These are phyloP conservation scores for Corrigiola litoralis DNA, from an alignment of 179 eudicot species.

Conservation along the genomic window DNA sequence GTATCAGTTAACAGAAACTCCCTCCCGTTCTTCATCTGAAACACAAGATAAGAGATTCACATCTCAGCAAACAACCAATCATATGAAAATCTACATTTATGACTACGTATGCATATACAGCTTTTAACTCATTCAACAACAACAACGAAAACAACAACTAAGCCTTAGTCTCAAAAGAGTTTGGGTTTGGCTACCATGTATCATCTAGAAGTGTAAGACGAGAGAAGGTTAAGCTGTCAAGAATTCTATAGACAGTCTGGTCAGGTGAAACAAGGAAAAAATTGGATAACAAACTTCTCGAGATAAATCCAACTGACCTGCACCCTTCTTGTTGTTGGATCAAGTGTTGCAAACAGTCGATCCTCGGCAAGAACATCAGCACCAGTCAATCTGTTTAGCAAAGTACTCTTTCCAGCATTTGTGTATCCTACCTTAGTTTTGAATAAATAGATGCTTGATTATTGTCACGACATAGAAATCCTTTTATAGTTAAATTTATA, in stretches of 20 bases:
- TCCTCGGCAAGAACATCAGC: constrained; percentile 97
- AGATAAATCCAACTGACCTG: constrained; percentile 49
- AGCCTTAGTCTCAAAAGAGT: too few relatives aligned
- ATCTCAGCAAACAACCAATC: not conserved
- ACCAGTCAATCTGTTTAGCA: constrained; percentile 84
- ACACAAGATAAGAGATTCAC: not conserved
- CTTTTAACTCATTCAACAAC: constrained; percentile 4
- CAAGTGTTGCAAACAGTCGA: constrained; percentile 91
- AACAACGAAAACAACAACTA: too few relatives aligned
- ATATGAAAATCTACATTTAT: not conserved
- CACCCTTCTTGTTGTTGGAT: constrained; percentile 98
- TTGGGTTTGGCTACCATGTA: constrained; percentile 1
- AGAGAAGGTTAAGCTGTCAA: too few relatives aligned
- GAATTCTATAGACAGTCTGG: too few relatives aligned
- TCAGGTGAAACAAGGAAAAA: not conserved
- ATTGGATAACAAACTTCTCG: not conserved
- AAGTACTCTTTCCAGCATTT: constrained; percentile 99
- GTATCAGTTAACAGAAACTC: constrained; percentile 94
- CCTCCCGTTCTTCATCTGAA: constrained; percentile 79
- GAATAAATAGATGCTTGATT: not conserved
- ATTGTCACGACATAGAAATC: not conserved
- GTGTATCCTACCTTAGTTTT: constrained; percentile 84
- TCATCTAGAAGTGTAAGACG: too few relatives aligned
- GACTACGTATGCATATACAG: not conserved
- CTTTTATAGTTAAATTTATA: not conserved